Base-by-base conservation (phyloP, 2,329 filamentous ascomycete genomes). In the Pseudocercospora vitis region DNA sequence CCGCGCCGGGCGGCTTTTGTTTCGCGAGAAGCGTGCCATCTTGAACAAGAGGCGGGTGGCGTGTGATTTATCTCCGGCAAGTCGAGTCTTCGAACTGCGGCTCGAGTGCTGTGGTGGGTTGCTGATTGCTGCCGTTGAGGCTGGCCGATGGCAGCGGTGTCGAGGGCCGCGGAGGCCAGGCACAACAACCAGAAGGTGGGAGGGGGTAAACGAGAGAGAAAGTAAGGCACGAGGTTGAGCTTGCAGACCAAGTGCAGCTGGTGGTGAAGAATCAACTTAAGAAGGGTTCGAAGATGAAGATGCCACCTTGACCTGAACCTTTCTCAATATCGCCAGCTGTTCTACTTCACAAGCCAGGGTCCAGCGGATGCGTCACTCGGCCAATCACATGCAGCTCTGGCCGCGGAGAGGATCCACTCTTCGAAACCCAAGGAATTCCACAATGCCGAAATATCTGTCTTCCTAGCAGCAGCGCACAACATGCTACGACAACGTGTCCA, bases 21-120 rank as follows among this genome's bases (percentile, higher is more conserved):
- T 65, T 50, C 66, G 59, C 35, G 66, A 68, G 60, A 66, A 68
- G 60, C 67, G 57, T 61, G 65, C 67, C 67, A 70, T 70, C 60
- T 58, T 64, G 54, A 26, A 37, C 46, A 53, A 58, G 58, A 63
- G 65, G 62, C 64, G 57, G 62, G 63, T 52, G 48, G 37, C 57
- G 55, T 54, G 48, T 52, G 14, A 23, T 4, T 6, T 26, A 12
- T 16, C 8, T 12, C 7, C 14, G 39, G 21, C 39, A 21, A 44
- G 23, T 44, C 21, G 39, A 44, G 21, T n/a, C n/a, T 23, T 23
- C 33, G 21, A 19, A 19, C 14, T 45, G 32, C 21, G 50, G 40
- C 28, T 44, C 32, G 21, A 40, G 33, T 39, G 48, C 44, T 28
- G 40, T 40, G 29, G 46, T 48, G 31, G 40, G 39, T 35, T n/a